Evolutionary conservation across 805 yeast genomes (phyloP).

Genomic region (Hanseniaspora valbyensis): DNA sequence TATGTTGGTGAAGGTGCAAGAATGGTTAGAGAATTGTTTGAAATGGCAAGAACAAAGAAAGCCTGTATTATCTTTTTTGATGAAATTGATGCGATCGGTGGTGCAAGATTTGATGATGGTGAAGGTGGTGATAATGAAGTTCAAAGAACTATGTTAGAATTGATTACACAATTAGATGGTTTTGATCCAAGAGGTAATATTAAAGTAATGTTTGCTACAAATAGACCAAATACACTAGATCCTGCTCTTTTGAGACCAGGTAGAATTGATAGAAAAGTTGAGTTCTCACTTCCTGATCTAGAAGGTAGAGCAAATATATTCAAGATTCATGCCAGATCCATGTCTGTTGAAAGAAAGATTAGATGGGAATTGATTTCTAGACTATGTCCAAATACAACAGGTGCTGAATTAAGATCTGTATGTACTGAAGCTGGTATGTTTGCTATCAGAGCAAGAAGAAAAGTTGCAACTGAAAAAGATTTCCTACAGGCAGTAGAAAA

Average conservation of each 20-base stretch:
- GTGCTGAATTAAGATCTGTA: slow-evolving; percentile 96
- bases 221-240: slow-evolving; percentile 94
- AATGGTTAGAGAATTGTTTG: slow-evolving; percentile 97
- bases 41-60: slow-evolving; percentile 97
- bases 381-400: slow-evolving; percentile 95
- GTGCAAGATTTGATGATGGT: slow-evolving; percentile 99
- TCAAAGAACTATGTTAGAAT: slow-evolving; percentile 96
- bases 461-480: slow-evolving; percentile 96
- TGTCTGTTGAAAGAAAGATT: slow-evolving; percentile 94
- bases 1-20: slow-evolving; percentile 99
- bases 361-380: slow-evolving; percentile 98
- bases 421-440: slow-evolving; percentile 99
- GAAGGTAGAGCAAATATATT: slow-evolving; percentile 97
- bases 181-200: slow-evolving; percentile 98
- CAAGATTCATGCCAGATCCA: slow-evolving; percentile 92
- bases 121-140: slow-evolving; percentile 99
- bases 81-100: slow-evolving; percentile 98
- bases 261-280: slow-evolving; percentile 96
- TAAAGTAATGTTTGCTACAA: slow-evolving; percentile 98
- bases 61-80: slow-evolving; percentile 97
- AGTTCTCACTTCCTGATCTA: slow-evolving; percentile 87
- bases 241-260: slow-evolving; percentile 98
- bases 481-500: slow-evolving; percentile 95
- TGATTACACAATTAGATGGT: slow-evolving; percentile 95
- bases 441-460: slow-evolving; percentile 95